Percentiles rank a stretch among this genome's conserved stretches.
These are phyloP conservation scores for Opeltia flavorubescens DNA, from an alignment of 495 filamentous ascomycete species.

Conservation along the genomic window DNA sequence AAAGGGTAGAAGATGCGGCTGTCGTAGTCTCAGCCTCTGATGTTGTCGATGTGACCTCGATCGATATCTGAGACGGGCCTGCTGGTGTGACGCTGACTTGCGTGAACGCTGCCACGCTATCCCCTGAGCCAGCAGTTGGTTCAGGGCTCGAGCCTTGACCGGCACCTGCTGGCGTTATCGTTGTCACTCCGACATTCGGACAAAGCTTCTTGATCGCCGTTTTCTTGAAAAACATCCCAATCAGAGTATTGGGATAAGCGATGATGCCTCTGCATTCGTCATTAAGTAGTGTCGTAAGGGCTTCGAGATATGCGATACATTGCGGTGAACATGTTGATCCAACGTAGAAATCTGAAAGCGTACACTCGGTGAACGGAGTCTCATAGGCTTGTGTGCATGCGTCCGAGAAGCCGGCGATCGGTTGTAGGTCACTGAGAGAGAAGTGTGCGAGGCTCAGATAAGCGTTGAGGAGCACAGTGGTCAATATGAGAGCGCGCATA, in stretches of 20 bases:
- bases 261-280: slow-evolving; percentile 15
- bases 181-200: slow-evolving; percentile 8
- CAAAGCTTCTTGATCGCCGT: slow-evolving; percentile 14
- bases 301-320: slow-evolving; percentile 20
- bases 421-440: slow-evolving; percentile 12
- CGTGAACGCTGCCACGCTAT: neutral
- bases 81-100: neutral
- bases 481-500: neutral
- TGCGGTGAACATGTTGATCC: slow-evolving; percentile 14
- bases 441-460: neutral
- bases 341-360: slow-evolving; percentile 17
- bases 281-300: slow-evolving; percentile 12
- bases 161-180: neutral
- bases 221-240: slow-evolving; percentile 16
- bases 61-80: neutral
- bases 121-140: neutral
- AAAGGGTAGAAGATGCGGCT: neutral
- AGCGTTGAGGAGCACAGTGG: neutral
- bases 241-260: slow-evolving; percentile 16
- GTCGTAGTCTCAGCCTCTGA: neutral
- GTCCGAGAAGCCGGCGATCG: slow-evolving; percentile 13
- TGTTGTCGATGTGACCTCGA: neutral
- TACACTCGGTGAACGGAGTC: slow-evolving; percentile 18
- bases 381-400: slow-evolving; percentile 17
- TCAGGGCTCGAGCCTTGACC: neutral